Evolutionary conservation across 805 yeast genomes (phyloP).

Genomic region (Pichia paraexigua): DNA sequence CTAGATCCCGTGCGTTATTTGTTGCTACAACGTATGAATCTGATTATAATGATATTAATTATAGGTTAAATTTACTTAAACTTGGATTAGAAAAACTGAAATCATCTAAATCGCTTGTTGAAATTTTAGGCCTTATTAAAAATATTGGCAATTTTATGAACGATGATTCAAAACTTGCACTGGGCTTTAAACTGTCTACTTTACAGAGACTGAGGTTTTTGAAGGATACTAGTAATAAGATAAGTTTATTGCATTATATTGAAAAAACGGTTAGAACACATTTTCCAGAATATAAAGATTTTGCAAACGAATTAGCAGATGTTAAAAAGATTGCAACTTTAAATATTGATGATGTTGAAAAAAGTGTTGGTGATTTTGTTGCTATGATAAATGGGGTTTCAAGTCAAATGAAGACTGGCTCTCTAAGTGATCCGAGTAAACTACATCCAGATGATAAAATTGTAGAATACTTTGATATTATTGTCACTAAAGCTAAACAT

Average conservation of each 20-base stretch:
- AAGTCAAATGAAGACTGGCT: slow-evolving; percentile 50
- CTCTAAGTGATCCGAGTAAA: slow-evolving; percentile 50
- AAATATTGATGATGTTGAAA: slow-evolving; percentile 53
- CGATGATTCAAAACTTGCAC: slow-evolving; percentile 56
- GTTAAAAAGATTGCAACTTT: slow-evolving; percentile 49
- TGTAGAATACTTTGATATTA: slow-evolving; percentile 43
- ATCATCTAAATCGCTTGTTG: slow-evolving; percentile 45
- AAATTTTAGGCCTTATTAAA: slow-evolving; percentile 56
- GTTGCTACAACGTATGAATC: slow-evolving; percentile 50
- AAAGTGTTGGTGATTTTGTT: slow-evolving; percentile 50
- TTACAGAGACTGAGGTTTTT: slow-evolving; percentile 62
- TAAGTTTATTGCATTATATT: slow-evolving; percentile 67
- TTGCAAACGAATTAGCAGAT: slow-evolving; percentile 50
- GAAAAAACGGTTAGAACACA: slow-evolving; percentile 59
- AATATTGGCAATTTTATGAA: slow-evolving; percentile 78
- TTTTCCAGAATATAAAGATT: slow-evolving; percentile 55
- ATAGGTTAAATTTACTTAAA: slow-evolving; percentile 50
- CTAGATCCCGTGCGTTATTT: slow-evolving; percentile 56
- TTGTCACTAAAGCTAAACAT: slow-evolving; percentile 29
- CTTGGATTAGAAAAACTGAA: slow-evolving; percentile 48
- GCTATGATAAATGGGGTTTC: slow-evolving; percentile 44
- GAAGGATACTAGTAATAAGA: slow-evolving; percentile 61
- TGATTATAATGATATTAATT: slow-evolving; percentile 55
- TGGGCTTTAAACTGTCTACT: slow-evolving; percentile 64
- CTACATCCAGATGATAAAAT: slow-evolving; percentile 64